Conservation (phyloP, 345 rosid genomes). For the Linum lewisii region DNA sequence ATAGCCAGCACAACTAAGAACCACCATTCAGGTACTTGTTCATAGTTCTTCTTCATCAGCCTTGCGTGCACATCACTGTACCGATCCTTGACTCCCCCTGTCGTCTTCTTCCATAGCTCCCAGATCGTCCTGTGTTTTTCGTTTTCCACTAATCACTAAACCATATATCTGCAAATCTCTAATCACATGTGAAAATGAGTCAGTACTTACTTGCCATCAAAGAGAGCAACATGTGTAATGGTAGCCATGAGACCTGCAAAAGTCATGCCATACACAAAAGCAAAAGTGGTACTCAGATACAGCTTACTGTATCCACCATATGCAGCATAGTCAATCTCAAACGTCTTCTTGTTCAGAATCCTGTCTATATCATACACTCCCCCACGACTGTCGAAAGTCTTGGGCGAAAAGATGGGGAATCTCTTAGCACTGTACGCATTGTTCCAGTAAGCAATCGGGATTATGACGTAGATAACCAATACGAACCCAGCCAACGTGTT, state of each 20-base stretch:
- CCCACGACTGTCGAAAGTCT: not conserved
- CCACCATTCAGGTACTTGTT: constrained; percentile 1
- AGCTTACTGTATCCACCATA: not conserved
- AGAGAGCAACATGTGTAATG: not conserved
- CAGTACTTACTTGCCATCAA: constrained; percentile 1
- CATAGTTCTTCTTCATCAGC: constrained; percentile 3
- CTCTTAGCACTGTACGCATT: not conserved
- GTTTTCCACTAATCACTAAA: too few relatives aligned
- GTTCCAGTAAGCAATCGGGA: not conserved
- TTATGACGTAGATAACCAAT: not conserved
- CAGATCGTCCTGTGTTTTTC: too few relatives aligned
- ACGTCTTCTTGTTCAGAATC: not conserved
- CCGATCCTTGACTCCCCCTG: too few relatives aligned
- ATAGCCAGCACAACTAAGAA: not conserved
- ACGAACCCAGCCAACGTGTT: not conserved
- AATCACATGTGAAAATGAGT: not conserved
- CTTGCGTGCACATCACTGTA: not conserved
- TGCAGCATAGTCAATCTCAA: too few relatives aligned
- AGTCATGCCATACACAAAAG: not conserved
- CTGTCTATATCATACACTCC: not conserved
- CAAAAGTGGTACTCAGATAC: not conserved
- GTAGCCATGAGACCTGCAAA: not conserved
- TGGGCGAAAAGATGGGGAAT: not conserved
- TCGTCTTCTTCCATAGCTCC: too few relatives aligned
- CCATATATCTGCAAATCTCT: too few relatives aligned